A percentile compares a stretch with the other conserved stretches of the same genome.
phyloP scores from a whole-genome alignment of 495 filamentous ascomycete species.

The Viridothelium virens region DNA sequence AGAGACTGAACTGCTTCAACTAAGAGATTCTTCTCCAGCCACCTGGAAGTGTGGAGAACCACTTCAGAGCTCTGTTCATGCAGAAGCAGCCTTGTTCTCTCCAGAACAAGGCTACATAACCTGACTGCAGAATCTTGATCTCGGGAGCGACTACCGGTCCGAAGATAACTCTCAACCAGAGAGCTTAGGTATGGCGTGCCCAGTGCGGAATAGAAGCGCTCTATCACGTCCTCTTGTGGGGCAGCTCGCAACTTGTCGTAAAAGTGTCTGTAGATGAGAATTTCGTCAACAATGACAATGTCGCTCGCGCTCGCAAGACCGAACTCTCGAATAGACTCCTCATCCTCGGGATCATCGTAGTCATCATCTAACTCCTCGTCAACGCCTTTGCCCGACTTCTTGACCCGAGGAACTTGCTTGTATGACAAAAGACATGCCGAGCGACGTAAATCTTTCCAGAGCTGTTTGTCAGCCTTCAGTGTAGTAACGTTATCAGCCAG shows the following conservation, averaged over 20 bases:
- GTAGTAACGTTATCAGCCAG: conserved; percentile 60
- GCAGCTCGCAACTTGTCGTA: conserved; percentile 70
- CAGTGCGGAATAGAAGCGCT: conserved; percentile 68
- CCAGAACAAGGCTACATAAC: conserved; percentile 69
- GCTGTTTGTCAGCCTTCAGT: conserved; percentile 68
- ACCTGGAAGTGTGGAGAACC: conserved; percentile 74
- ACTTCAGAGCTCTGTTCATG: conserved; percentile 60
- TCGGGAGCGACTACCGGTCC: conserved; percentile 44
- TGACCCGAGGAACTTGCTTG: conserved; percentile 53
- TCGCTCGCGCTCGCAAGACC: conserved; percentile 59
- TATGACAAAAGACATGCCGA: conserved; percentile 72
- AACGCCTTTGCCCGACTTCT: conserved; percentile 27
- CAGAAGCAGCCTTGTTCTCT: conserved; percentile 80
- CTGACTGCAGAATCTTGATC: conserved; percentile 49
- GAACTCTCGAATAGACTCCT: conserved; percentile 68
- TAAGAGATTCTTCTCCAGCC: conserved; percentile 78
- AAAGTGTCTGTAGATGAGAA: conserved; percentile 76
- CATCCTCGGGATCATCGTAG: conserved; percentile 52
- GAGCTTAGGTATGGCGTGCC: conserved; percentile 51
- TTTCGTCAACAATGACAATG: conserved; percentile 79
- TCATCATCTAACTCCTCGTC: conserved; percentile 39
- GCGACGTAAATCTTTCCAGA: conserved; percentile 67
- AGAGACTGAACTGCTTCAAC: conserved; percentile 72
- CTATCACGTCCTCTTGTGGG: conserved; percentile 78
- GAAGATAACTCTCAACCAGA: conserved; percentile 54